Conservation (phyloP, 352 stramenopile genomes). For the Bremia lactucae region DNA sequence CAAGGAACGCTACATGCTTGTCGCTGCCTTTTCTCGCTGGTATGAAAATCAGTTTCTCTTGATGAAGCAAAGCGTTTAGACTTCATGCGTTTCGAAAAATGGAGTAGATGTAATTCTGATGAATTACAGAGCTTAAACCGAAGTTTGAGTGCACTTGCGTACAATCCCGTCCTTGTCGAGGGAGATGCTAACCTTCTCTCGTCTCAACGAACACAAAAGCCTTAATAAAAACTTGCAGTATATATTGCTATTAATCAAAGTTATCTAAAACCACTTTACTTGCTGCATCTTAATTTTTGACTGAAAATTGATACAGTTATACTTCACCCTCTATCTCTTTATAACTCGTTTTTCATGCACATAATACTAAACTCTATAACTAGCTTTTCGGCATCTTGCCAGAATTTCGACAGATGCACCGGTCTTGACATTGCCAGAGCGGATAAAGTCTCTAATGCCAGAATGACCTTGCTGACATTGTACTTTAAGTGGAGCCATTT, state of each 20-base stretch:
- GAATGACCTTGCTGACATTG: too few relatives aligned
- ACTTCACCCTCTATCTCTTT: constrained; percentile 16
- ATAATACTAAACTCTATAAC: too few relatives aligned
- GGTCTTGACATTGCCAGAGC: too few relatives aligned
- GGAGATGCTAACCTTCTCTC: constrained; percentile 92
- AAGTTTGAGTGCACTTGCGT: constrained; percentile 65
- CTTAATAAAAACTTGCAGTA: constrained; percentile 9
- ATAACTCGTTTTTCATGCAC: too few relatives aligned
- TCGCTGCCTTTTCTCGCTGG: constrained; percentile 11
- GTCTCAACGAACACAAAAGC: constrained; percentile 84
- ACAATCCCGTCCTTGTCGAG: constrained; percentile 90
- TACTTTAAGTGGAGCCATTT: too few relatives aligned
- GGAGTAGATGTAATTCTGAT: constrained; percentile 51
- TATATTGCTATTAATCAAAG: background rate
- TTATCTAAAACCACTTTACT: constrained; percentile 23
- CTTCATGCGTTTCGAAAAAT: constrained; percentile 40
- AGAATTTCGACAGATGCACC: too few relatives aligned
- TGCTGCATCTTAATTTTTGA: constrained; percentile 10
- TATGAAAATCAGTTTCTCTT: background rate
- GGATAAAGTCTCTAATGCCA: too few relatives aligned
- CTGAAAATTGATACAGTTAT: background rate
- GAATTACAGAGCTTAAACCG: constrained; percentile 81
- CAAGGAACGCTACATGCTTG: background rate
- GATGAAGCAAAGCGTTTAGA: constrained; percentile 7
- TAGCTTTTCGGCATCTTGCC: too few relatives aligned